A percentile compares a stretch with the other conserved stretches of the same genome.
Evolutionary conservation across 768 basidiomycete species (phyloP).

Genomic region (Boletus coccyginus): DNA sequence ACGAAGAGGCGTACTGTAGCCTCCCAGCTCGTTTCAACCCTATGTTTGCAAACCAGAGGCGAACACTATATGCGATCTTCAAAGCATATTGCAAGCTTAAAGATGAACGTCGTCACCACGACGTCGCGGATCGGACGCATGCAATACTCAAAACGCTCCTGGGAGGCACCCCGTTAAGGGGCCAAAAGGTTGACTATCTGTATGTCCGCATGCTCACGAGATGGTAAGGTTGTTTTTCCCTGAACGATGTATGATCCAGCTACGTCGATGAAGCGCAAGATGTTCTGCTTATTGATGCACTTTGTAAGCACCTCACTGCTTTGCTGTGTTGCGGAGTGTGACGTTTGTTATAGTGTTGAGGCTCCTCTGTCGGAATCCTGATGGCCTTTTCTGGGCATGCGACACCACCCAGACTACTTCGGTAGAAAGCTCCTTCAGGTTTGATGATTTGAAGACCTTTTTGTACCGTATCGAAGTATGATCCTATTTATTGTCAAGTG

Average conservation of each 20-base stretch:
- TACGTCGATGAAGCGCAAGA: constrained; percentile 79
- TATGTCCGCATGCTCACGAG: constrained; percentile 28
- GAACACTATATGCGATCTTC: constrained; percentile 52
- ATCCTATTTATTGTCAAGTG: background rate
- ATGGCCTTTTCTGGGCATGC: constrained; percentile 76
- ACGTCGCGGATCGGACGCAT: constrained; percentile 66
- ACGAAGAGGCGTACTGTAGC: constrained; percentile 41
- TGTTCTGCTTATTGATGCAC: constrained; percentile 61
- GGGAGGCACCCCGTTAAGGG: constrained; percentile 29
- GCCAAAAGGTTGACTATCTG: constrained; percentile 53
- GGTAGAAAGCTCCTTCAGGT: constrained; percentile 67
- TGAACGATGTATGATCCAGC: constrained; percentile 22
- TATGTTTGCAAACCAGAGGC: constrained; percentile 51
- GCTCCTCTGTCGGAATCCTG: constrained; percentile 56
- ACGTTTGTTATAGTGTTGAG: constrained; percentile 49
- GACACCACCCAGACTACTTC: constrained; percentile 81
- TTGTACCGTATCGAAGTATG: constrained; percentile 59
- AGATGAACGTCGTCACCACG: constrained; percentile 40
- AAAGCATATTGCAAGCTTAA: constrained; percentile 49
- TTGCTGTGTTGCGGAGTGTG: background rate
- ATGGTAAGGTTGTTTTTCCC: background rate
- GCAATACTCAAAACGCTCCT: constrained; percentile 39
- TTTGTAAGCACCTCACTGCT: constrained; percentile 37
- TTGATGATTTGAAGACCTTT: constrained; percentile 69
- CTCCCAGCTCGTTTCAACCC: constrained; percentile 53